Evolutionary conservation across 2,329 filamentous ascomycete species (phyloP), one percentile per base, ranked within the genome.

Genomic region (Ascochyta viciae-villosae): DNA sequence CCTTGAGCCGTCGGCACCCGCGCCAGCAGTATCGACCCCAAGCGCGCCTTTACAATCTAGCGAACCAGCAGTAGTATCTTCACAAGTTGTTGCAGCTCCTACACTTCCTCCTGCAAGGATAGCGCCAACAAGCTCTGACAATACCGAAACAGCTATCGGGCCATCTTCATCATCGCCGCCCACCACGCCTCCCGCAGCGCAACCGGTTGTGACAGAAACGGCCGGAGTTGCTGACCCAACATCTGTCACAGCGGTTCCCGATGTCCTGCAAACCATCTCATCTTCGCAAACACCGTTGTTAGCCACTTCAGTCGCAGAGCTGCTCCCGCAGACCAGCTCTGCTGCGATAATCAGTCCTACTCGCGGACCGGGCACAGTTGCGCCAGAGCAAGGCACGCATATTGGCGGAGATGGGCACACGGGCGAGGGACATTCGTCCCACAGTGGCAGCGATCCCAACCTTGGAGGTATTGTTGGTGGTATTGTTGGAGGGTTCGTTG

Each of bases 391-490:
- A 44, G 63, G 64, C 10, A 38, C 62, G 15, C 53, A 56, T 12
- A 51, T n/a, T 16, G 38, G 38, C 27, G 48, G 22, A n/a, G 57
- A 57, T 22, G 47, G 54, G 10, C 41, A 73, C 66, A 19, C 53
- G 68, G 47, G 59, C 61, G 19, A 50, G 16, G 44, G 31, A 2
- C 42, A 56, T 23, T 51, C 53, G 3, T 50, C 55, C 13, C 37
- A 50, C 6, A 47, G 42, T 39, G 33, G 22, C 37, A 54, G 37
- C n/a, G 41, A 38, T 7, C 43, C 41, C 15, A 60, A 74, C 35
- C 63, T 74, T 22, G 70, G 66, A 27, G 62, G 64, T n/a, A 70
- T 76, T 31, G 66, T 70, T 23, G 74, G 74, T 40, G 74, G 71
- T 3, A 68, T 73, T n/a, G 55, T 74, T 19, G 74, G 73, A 26